Evolutionary conservation across 2,329 filamentous ascomycete genomes (phyloP), one percentile per base, ranked within the genome.

Genomic region (Diaporthe helianthi): DNA sequence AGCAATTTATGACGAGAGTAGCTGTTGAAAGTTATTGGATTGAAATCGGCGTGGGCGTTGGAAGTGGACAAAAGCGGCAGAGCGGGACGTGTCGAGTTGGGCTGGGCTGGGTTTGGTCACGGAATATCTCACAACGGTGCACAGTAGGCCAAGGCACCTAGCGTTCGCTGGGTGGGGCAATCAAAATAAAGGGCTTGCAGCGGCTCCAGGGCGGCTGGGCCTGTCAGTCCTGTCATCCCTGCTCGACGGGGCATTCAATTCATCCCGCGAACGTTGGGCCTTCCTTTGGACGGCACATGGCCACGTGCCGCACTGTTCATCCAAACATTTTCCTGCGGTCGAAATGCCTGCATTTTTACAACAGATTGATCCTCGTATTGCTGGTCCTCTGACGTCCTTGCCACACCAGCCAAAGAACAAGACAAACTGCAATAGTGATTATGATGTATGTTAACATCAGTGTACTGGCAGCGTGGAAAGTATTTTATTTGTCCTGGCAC

Each of bases 141-240:
- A 41, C 22, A 19, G 38, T 41, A 33, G 41, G 55, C 55, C 38
- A 33, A 61, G 55, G 55, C 49, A 58, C 33, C 65, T 58, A 31
- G 41, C 29, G 41, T 58, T 58, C 22, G 41, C 51, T 67, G 52
- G n/a, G 65, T 67, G 65, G 65, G 65, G 65, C 53, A 51, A 29
- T 58, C 52, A 67, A 67, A 67, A 58, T 49, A 58, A 67, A 67
- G 64, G 64, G 64, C 64, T 67, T 67, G 64, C 64, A 55, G 64
- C 52, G 31, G 49, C 63, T 67, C 52, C 65, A 26, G 41, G 41
- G n/a, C 41, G 41, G n/a, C 41, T 67, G 41, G 65, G 64, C 41
- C 65, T 67, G 64, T 49, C 51, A 58, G 33, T 24, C 38, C 41
- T 63, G 29, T 36, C 44, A 63, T 22, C 58, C 58, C 10, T 49